Conservation (phyloP, 2,329 filamentous ascomycete species). For the Parastagonospora nodorum region DNA sequence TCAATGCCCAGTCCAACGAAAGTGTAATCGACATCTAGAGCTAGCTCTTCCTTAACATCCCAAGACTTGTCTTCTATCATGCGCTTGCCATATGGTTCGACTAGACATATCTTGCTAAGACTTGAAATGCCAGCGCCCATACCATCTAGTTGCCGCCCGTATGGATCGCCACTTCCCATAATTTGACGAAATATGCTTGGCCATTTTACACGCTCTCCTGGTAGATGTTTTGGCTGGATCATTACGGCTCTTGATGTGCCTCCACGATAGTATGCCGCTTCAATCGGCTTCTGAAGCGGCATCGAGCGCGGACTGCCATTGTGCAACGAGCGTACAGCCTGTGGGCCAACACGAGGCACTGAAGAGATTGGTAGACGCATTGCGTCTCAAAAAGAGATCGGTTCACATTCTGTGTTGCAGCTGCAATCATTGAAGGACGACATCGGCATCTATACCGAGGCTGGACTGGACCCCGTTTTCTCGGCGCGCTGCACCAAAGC, state of each 20-base stretch:
- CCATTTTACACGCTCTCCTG: slow-evolving; percentile 54
- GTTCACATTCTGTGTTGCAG: too few species aligned
- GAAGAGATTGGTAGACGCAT: slow-evolving; percentile 28
- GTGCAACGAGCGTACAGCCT: slow-evolving; percentile 5
- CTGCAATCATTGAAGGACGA: too few species aligned
- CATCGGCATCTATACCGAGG: slow-evolving; percentile 30
- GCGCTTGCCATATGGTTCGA: slow-evolving; percentile 49
- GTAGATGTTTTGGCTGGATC: slow-evolving; percentile 60
- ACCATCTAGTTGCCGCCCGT: slow-evolving; percentile 73
- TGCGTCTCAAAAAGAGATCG: slow-evolving; percentile 25
- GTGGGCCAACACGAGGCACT: slow-evolving; percentile 18
- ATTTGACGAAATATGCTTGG: slow-evolving; percentile 59
- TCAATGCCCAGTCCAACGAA: slow-evolving; percentile 71
- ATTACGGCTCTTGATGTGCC: slow-evolving; percentile 73
- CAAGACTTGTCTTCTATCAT: not conserved
- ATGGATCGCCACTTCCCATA: slow-evolving; percentile 69
- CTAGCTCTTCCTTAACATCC: not conserved
- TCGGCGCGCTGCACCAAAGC: slow-evolving; percentile 22
- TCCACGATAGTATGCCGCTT: slow-evolving; percentile 67
- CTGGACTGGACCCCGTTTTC: slow-evolving; percentile 9
- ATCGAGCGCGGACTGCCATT: slow-evolving; percentile 9
- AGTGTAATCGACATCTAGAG: slow-evolving; percentile 66
- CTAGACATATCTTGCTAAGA: slow-evolving; percentile 72
- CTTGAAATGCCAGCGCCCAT: slow-evolving; percentile 72
- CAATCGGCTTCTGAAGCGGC: slow-evolving; percentile 23